phyloP scores from a whole-genome alignment of 495 filamentous ascomycete genomes.

The Penicillium simplicissimum region DNA sequence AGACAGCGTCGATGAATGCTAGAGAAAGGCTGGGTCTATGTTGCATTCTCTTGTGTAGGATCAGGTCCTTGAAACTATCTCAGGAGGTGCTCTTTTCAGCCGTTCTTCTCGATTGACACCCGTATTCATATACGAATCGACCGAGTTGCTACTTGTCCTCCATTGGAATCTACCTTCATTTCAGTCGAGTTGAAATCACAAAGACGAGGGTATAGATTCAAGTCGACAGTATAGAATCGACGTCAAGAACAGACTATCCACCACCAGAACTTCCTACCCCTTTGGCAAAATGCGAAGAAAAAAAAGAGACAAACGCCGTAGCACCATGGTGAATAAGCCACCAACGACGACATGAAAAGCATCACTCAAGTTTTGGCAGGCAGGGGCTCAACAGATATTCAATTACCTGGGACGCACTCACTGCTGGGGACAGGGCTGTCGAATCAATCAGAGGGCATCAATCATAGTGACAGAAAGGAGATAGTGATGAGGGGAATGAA shows the following conservation, averaged over 20 bases:
- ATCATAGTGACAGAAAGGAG: neutral
- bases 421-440: neutral
- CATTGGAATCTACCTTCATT: no score
- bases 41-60: no score
- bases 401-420: neutral
- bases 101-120: no score
- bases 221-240: neutral
- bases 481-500: neutral
- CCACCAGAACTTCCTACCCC: neutral
- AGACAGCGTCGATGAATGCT: no score
- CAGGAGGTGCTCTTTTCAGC: no score
- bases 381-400: neutral
- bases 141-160: no score
- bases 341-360: neutral
- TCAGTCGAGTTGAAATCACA: no score
- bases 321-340: conserved; percentile 4
- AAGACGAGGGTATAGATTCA: conserved; percentile 8
- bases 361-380: conserved; percentile 17
- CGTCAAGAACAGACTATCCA: neutral
- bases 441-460: neutral
- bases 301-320: conserved; percentile 9
- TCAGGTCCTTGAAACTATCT: no score
- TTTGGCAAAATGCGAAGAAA: neutral
- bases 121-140: no score
- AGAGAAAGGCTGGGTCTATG: no score